These are phyloP conservation scores for Adiantum capillusveneris DNA, from an alignment of 75 land plant species.

Conservation along the genomic window DNA sequence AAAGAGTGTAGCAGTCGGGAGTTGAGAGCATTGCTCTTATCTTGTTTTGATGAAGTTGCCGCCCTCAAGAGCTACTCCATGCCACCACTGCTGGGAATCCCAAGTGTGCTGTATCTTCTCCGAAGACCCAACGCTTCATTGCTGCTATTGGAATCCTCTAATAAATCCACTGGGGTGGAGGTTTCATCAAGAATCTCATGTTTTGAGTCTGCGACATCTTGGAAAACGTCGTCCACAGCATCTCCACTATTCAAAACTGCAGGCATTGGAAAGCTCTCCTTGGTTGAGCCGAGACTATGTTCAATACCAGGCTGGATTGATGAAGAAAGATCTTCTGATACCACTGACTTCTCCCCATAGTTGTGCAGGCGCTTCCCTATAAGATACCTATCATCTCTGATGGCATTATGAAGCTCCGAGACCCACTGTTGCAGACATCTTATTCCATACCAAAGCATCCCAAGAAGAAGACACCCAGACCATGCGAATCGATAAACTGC, in stretches of 20 bases:
- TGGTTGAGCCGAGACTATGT: not conserved
- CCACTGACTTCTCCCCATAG: constrained; percentile 47
- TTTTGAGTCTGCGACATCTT: not conserved
- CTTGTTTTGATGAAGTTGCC: too few relatives aligned
- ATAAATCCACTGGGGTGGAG: too few relatives aligned
- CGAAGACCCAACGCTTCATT: not conserved
- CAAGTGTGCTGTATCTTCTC: not conserved
- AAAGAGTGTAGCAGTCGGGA: too few relatives aligned
- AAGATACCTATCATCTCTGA: constrained; percentile 86
- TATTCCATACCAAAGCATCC: constrained; percentile 57
- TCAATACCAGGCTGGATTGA: not conserved
- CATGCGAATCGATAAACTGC: constrained; percentile 94
- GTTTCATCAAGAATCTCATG: not conserved
- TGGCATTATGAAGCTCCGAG: constrained; percentile 84
- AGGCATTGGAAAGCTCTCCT: not conserved
- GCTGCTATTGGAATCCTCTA: too few relatives aligned
- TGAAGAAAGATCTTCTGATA: not conserved
- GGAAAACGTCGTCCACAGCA: not conserved
- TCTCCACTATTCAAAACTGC: not conserved
- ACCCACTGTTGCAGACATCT: constrained; percentile 75
- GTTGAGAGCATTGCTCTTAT: too few relatives aligned
- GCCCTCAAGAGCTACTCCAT: too few relatives aligned
- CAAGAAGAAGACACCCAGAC: constrained; percentile 79
- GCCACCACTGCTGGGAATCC: not conserved
- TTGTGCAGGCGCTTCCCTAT: constrained; percentile 83